These are phyloP conservation scores for Barnettozyma botsteinii DNA, from an alignment of 805 yeast genomes.

Conservation along the genomic window DNA sequence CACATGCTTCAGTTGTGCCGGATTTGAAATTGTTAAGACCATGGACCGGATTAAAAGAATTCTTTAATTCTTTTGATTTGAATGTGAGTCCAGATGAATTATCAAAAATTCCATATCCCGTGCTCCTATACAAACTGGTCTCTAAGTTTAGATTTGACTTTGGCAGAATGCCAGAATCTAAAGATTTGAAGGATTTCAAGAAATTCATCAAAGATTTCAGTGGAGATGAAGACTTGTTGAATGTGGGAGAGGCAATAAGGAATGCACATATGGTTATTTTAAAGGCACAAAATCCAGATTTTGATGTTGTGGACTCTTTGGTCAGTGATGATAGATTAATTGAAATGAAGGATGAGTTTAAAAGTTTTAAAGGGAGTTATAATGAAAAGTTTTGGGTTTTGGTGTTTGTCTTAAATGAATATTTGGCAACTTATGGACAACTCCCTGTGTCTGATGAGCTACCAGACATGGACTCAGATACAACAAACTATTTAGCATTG, in stretches of 20 bases:
- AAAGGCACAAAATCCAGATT: neutral
- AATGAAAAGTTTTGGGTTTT: slow-evolving; percentile 55
- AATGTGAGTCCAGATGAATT: slow-evolving; percentile 37
- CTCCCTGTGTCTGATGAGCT: slow-evolving; percentile 71
- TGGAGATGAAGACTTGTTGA: slow-evolving; percentile 16
- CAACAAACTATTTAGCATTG: slow-evolving; percentile 52
- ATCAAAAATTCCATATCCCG: slow-evolving; percentile 66
- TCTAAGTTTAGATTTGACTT: slow-evolving; percentile 46
- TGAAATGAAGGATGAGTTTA: slow-evolving; percentile 18
- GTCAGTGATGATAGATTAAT: slow-evolving; percentile 6
- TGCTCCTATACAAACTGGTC: slow-evolving; percentile 31
- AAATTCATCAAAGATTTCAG: slow-evolving; percentile 22
- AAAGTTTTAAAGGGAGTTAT: slow-evolving; percentile 4
- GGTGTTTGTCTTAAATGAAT: slow-evolving; percentile 46
- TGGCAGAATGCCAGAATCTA: slow-evolving; percentile 29
- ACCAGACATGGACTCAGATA: slow-evolving; percentile 87
- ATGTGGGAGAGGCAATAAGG: slow-evolving; percentile 47
- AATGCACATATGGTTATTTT: slow-evolving; percentile 16
- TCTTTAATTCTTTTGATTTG: slow-evolving; percentile 46
- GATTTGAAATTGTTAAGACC: slow-evolving; percentile 66
- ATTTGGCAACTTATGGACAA: slow-evolving; percentile 35
- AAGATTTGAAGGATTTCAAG: slow-evolving; percentile 38
- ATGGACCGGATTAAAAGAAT: slow-evolving; percentile 61
- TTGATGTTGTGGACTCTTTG: slow-evolving; percentile 18
- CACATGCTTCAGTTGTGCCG: slow-evolving; percentile 58